Conservation (phyloP, 495 filamentous ascomycete genomes). For the Penicillium argentinense region DNA sequence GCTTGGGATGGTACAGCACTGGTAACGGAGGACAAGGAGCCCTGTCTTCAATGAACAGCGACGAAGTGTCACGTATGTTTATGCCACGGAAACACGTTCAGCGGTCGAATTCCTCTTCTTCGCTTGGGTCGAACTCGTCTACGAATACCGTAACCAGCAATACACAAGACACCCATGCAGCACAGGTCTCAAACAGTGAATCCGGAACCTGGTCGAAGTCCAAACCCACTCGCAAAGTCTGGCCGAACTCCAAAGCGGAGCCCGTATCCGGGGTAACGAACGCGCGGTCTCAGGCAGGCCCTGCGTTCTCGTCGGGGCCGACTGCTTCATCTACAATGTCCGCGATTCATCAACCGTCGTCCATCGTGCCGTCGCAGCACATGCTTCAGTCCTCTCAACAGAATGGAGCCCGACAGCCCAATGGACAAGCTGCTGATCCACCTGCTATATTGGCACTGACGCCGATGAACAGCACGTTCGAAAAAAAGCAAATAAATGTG, state of each 20-base stretch:
- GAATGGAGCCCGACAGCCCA: slow-evolving; percentile 61
- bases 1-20: slow-evolving; percentile 59
- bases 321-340: slow-evolving; percentile 67
- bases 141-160: slow-evolving; percentile 46
- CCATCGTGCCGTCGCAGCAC: slow-evolving; percentile 72
- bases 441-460: slow-evolving; percentile 77
- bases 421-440: slow-evolving; percentile 54
- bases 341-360: slow-evolving; percentile 72
- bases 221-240: slow-evolving; percentile 67
- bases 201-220: slow-evolving; percentile 60
- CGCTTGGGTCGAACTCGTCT: slow-evolving; percentile 55
- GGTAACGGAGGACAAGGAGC: slow-evolving; percentile 73
- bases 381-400: slow-evolving; percentile 57
- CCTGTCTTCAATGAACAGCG: slow-evolving; percentile 76
- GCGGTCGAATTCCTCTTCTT: slow-evolving; percentile 85
- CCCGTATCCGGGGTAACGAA: slow-evolving; percentile 63
- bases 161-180: slow-evolving; percentile 52
- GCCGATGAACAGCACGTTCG: slow-evolving; percentile 92
- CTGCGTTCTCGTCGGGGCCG: slow-evolving; percentile 64
- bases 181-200: slow-evolving; percentile 39
- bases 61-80: slow-evolving; percentile 87
- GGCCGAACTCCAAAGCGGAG: slow-evolving; percentile 70
- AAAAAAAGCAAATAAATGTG: slow-evolving; percentile 90
- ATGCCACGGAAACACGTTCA: slow-evolving; percentile 82
- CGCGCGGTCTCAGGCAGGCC: slow-evolving; percentile 59